Evolutionary conservation across 2,329 filamentous ascomycete species (phyloP).

Genomic region (Fusarium multiceps): DNA sequence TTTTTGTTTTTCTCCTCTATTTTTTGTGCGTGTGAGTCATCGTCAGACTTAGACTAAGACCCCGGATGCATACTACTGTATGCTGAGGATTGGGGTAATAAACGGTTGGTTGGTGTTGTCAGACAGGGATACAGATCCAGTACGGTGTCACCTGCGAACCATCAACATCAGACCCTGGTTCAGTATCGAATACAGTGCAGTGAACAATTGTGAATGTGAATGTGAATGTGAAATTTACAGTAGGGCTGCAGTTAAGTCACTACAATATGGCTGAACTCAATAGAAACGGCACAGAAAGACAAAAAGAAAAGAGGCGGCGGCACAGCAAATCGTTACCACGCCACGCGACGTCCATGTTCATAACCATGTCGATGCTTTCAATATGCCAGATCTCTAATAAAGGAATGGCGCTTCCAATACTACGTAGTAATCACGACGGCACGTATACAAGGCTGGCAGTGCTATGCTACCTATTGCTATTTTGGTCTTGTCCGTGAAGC

Average conservation of each 20-base stretch:
- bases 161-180: slow-evolving; percentile 27
- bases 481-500: slow-evolving; percentile 20
- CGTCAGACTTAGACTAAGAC: slow-evolving; percentile 15
- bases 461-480: slow-evolving; percentile 27
- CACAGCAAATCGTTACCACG: slow-evolving; percentile 20
- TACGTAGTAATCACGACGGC: neutral
- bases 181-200: neutral
- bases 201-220: slow-evolving; percentile 7
- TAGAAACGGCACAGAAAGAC: slow-evolving; percentile 5
- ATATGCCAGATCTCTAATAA: slow-evolving; percentile 20
- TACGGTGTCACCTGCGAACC: slow-evolving; percentile 30
- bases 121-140: slow-evolving; percentile 43
- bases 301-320: slow-evolving; percentile 29
- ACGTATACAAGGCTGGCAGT: slow-evolving; percentile 9
- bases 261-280: neutral
- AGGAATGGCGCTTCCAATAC: neutral
- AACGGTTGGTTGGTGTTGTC: slow-evolving; percentile 16
- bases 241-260: slow-evolving; percentile 27
- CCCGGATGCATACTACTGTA: slow-evolving; percentile 16
- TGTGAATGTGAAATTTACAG: slow-evolving; percentile 9
- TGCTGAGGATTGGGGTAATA: neutral
- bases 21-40: slow-evolving; percentile 41
- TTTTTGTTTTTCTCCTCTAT: neutral
- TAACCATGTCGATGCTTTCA: slow-evolving; percentile 1
- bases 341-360: neutral